Base-by-base conservation (phyloP, 768 basidiomycete genomes). In the Suillus paluster region DNA sequence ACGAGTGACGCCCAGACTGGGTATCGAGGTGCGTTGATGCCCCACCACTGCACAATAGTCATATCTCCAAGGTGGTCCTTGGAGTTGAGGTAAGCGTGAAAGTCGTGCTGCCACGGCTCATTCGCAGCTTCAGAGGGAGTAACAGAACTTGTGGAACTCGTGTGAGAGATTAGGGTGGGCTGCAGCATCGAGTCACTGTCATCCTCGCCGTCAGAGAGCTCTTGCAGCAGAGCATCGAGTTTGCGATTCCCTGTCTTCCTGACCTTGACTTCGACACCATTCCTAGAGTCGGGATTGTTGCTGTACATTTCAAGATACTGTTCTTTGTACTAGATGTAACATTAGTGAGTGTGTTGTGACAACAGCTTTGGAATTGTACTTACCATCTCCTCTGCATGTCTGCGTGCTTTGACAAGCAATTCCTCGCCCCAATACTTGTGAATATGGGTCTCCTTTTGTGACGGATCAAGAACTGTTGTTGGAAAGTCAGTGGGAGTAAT, bases 1-100 rank as follows among this genome's bases (percentile, higher is more conserved):
- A 78, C 78, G 4, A 80, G 67, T 0, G 75, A 75, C 1, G 72
- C 73, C 78, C 77, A 79, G 1, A 70, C 68, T 3, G 73, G 77
- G 61, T 74, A 75, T 1, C 66, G 61, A 4, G 46, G 34, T 5
- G 66, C 54, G 64, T 78, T 74, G 7, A 64, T 38, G 14, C 36
- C 36, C 36, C 36, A 38, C 36, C 36, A 30, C 73, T 75, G 33
- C 48, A 11, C 12, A 45, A 44, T 12, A 21, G 49, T 23, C 46
- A 49, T 10, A 17, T 30, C 46, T 21, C 21, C 27, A 6, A 49
- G 46, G 19, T 49, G 46, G 15, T 49, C 46, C 17, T 49, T 49
- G 21, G 46, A 49, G 46, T 49, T 49, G 9, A 49, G 46, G 27
- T 49, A 49, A 14, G 21, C 46, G 19, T 49, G 46, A 30, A 49